Evolutionary conservation across 1,284 basidiomycete species (phyloP).

Genomic region (Apiotrichum akiyoshidainum): DNA sequence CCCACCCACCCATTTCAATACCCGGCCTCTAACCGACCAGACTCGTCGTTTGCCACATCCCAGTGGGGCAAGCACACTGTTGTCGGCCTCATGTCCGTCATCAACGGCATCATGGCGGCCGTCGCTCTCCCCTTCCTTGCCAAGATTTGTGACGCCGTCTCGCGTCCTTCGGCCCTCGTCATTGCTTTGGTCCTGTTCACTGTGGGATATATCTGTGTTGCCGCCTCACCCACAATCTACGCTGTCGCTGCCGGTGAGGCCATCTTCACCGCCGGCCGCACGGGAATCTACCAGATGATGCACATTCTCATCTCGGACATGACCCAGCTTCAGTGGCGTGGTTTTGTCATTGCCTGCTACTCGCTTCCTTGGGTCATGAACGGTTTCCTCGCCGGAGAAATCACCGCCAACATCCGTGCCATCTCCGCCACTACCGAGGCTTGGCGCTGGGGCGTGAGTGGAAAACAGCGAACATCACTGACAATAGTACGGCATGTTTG

Average conservation of each 20-base stretch:
- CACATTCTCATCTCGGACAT: constrained; percentile 58
- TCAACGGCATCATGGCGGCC: constrained; percentile 41
- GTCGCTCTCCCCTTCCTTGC: constrained; percentile 46
- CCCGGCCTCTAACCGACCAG: constrained; percentile 12
- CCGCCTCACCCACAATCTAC: constrained; percentile 28
- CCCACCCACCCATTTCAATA: too few species aligned
- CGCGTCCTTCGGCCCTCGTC: neutral
- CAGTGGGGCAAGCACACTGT: constrained; percentile 43
- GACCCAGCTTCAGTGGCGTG: constrained; percentile 70
- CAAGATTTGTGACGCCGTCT: constrained; percentile 30
- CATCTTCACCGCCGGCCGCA: constrained; percentile 39
- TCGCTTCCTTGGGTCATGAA: constrained; percentile 60
- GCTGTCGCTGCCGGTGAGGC: constrained; percentile 38
- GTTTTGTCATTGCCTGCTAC: constrained; percentile 64
- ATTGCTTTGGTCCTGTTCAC: constrained; percentile 33
- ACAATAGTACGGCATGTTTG: constrained; percentile 46
- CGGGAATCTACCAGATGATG: constrained; percentile 28
- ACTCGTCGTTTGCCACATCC: constrained; percentile 42
- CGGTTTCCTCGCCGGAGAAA: constrained; percentile 31
- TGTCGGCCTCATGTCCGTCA: constrained; percentile 40
- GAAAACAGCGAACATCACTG: constrained; percentile 3
- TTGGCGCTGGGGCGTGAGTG: constrained; percentile 67
- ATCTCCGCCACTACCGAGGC: constrained; percentile 42
- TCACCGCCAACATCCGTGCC: constrained; percentile 58
- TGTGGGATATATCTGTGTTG: constrained; percentile 39